Evolutionary conservation across 495 filamentous ascomycete genomes (phyloP).

Genomic region (Friedmanniomyces simplex): DNA sequence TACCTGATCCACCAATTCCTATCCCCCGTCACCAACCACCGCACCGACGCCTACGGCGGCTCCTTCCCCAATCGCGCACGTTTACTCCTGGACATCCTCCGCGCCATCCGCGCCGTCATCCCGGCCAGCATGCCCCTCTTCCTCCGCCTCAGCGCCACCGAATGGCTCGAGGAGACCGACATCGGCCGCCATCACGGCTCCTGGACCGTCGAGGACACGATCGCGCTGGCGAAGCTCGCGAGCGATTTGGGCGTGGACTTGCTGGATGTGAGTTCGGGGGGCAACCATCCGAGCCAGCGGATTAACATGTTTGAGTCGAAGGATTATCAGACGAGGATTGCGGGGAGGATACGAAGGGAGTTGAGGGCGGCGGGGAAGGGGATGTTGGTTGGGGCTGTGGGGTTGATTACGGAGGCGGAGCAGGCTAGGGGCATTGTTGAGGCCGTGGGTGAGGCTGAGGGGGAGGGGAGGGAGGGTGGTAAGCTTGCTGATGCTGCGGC

Average conservation of each 20-base stretch:
- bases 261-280: constrained; percentile 63
- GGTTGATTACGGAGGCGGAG: constrained; percentile 49
- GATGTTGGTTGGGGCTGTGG: constrained; percentile 61
- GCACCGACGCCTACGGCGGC: constrained; percentile 49
- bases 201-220: constrained; percentile 56
- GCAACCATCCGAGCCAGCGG: constrained; percentile 50
- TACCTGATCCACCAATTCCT: constrained; percentile 33
- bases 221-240: constrained; percentile 52
- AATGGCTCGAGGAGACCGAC: constrained; percentile 14
- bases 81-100: constrained; percentile 42
- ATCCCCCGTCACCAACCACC: constrained; percentile 22
- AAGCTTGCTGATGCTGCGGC: too few species aligned
- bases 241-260: constrained; percentile 60
- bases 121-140: constrained; percentile 54
- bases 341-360: constrained; percentile 46
- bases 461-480: too few species aligned
- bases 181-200: constrained; percentile 38
- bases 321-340: constrained; percentile 55
- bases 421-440: constrained; percentile 29
- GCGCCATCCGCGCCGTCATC: constrained; percentile 43
- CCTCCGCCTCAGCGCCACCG: neutral
- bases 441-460: too few species aligned
- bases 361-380: constrained; percentile 45
- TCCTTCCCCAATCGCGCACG: constrained; percentile 35
- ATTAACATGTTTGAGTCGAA: constrained; percentile 40